phyloP scores from a whole-genome alignment of 2,329 filamentous ascomycete species.

The Pseudocercospora crystallina region DNA sequence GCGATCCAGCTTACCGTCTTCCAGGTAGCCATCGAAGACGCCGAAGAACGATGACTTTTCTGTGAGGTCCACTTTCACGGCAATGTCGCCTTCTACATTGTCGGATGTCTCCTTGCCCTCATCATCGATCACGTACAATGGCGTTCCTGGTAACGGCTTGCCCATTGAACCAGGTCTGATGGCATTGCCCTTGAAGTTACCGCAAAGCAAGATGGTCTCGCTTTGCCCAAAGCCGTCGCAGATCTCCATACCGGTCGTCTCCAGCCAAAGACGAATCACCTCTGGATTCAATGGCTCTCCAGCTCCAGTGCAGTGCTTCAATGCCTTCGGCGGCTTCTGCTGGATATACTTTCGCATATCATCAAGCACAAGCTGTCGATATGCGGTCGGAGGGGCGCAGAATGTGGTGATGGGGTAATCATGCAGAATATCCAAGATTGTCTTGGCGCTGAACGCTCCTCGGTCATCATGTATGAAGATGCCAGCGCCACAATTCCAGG shows the following conservation, averaged over 20 bases:
- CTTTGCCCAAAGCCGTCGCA: constrained; percentile 45
- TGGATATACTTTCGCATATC: constrained; percentile 33
- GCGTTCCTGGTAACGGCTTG: constrained; percentile 39
- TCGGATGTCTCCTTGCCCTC: constrained; percentile 31
- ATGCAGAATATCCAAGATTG: constrained; percentile 37
- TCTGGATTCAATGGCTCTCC: constrained; percentile 44
- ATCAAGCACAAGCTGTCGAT: constrained; percentile 41
- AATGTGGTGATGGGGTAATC: constrained; percentile 43
- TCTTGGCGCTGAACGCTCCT: constrained; percentile 34
- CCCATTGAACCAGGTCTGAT: constrained; percentile 44
- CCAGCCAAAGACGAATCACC: constrained; percentile 40
- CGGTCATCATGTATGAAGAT: constrained; percentile 44
- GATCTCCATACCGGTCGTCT: constrained; percentile 39
- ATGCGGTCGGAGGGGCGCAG: constrained; percentile 44
- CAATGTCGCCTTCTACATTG: constrained; percentile 41
- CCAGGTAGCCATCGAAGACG: constrained; percentile 32
- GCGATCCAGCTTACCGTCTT: constrained; percentile 27
- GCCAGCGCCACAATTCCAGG: constrained; percentile 43
- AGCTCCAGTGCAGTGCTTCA: constrained; percentile 41
- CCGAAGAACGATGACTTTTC: constrained; percentile 28
- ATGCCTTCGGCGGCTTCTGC: constrained; percentile 28
- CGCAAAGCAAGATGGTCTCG: constrained; percentile 42
- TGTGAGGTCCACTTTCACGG: constrained; percentile 27
- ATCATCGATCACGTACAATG: constrained; percentile 36
- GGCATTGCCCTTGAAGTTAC: constrained; percentile 37